Base-by-base conservation (phyloP, 2,329 filamentous ascomycete genomes). In the Aspergillus hiratsukae region DNA sequence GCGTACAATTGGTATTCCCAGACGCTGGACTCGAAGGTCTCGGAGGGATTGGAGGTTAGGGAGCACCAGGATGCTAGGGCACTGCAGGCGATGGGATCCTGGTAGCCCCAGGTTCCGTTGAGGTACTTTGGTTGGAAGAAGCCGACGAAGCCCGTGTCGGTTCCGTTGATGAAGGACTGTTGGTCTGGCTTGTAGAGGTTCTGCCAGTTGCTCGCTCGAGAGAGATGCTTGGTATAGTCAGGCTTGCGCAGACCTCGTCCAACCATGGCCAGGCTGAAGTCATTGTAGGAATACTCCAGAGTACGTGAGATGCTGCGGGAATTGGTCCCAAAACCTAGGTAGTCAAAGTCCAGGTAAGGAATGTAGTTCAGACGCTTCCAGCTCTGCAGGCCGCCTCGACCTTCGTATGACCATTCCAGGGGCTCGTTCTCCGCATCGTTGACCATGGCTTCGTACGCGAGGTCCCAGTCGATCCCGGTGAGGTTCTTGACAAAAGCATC, bases 241-340 rank as follows among this genome's bases (percentile, higher is more conserved):
- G 74, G 77, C 23, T 81, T 79, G 11, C 82, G 82, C 23, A 89
- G 68, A 0, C 76, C 78, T 1, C 76, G 77, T 0, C 86, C 86
- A 56, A 90, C 83, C 41, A 85, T 78, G 0, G 84, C 75, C 55
- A 89, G 84, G 55, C 81, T 82, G 65, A 83, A 91, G 72, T 91
- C 88, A 63, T 91, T 85, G 71, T 91, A 91, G 4, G 86, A 83
- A 67, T 91, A 91, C 67, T 91, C 88, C 2, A 91, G 79, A 0
- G 87, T 91, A 11, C 88, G 81, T 1, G 85, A 89, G 48, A 91
- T 82, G 58, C 82, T 87, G 10, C 88, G 80, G 0, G 88, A 90
- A 74, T 88, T 82, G 0, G 86, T 85, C 0, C 88, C 88, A 31
- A 87, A 85, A 1, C 86, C 86, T 29, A 80, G 73, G 1, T 79